These are phyloP conservation scores for Daedaleopsis sinensis DNA, from an alignment of 768 basidiomycete species.

Conservation along the genomic window DNA sequence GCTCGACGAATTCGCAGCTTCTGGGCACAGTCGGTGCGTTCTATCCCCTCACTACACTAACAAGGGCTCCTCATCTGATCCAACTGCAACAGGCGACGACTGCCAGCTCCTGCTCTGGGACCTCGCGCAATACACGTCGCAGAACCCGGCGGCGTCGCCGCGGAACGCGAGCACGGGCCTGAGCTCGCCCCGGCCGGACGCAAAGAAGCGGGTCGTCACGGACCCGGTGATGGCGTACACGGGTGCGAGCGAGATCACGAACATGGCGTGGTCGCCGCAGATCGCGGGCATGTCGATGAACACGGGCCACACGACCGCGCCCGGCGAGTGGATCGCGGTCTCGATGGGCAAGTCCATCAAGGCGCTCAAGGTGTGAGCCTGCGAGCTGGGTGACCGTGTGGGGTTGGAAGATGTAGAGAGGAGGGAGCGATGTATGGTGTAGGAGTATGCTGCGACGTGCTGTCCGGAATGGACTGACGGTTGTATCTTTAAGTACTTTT, in stretches of 20 bases:
- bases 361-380: constrained; percentile 71
- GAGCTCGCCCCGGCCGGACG: constrained; percentile 81
- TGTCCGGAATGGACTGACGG: no score
- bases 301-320: constrained; percentile 69
- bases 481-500: no score
- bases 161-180: constrained; percentile 69
- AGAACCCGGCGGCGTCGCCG: constrained; percentile 59
- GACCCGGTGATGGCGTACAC: constrained; percentile 88
- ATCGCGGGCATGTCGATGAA: constrained; percentile 78
- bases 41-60: background rate
- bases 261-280: constrained; percentile 87
- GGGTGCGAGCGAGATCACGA: constrained; percentile 75
- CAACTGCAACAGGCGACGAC: constrained; percentile 71
- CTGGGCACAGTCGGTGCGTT: constrained; percentile 85
- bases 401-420: no score
- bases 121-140: constrained; percentile 62
- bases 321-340: constrained; percentile 88
- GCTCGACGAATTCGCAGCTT: constrained; percentile 78
- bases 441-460: no score
- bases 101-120: constrained; percentile 96
- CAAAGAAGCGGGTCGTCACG: constrained; percentile 70
- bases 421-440: no score
- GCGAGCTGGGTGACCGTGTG: no score
- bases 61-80: no score
- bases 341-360: constrained; percentile 82